Evolutionary conservation across 345 rosid genomes (phyloP), one percentile per base, ranked within the genome.

Genomic region (Acer saccharum): DNA sequence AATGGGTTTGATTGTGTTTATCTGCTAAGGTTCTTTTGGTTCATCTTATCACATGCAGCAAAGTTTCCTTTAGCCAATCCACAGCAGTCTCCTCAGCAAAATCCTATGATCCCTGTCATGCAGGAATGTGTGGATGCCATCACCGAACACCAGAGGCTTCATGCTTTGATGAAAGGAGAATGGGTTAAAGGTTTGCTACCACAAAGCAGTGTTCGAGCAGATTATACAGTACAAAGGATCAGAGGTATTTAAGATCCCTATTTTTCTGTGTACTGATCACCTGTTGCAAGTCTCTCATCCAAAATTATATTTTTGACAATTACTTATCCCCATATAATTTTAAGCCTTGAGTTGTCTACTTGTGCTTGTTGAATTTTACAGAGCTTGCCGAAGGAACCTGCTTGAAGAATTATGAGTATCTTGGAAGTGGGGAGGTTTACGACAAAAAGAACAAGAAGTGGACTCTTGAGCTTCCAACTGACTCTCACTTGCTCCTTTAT

Each of bases 361-460:
- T 74, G 35, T 69, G 74, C 68, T 71, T 60, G 60, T 68, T 69
- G 67, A 65, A 9, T 75, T 54, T 70, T 12, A 13, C 87, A 96
- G 99, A 89, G 78, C 97, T 96, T 58, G 90, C 98, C 58, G 97
- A 92, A 84, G 98, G 99, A 83, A 92, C 98, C 57, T 96, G 99
- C 72, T 74, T 94, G 91, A 96, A 90, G 91, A 94, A 88, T 82
- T 94, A 89, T 61, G 98, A 94, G 62, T 96, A 89, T 83, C 85
- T 86, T 16, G 90, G 92, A 82, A 87, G 83, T 29, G 91, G 91
- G 72, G 94, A 90, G 81, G 82, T 83, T 64, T 90, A 79, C 83
- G 96, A 88, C 79, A 84, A 81, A 79, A 88, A 82, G 80, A 93
- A 89, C 81, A 90, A 89, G 88, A 90, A 90, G 78, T 88, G 94